Evolutionary conservation across 495 filamentous ascomycete species (phyloP), one percentile per base, ranked within the genome.

Genomic region (Aeminium ludgeri): DNA sequence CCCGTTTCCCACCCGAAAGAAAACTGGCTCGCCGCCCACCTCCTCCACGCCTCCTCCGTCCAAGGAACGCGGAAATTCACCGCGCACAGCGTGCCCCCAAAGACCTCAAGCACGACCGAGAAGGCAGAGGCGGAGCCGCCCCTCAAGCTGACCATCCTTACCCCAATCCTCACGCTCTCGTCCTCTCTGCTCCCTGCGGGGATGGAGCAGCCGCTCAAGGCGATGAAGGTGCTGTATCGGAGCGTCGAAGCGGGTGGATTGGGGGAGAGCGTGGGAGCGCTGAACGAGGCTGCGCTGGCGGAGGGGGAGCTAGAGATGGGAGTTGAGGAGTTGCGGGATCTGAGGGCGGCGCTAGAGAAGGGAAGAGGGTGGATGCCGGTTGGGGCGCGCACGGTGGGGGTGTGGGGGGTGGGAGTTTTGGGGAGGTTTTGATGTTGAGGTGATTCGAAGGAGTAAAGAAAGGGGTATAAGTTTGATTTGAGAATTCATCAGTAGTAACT

Each of bases 1-100:
- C 11, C 34, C 3, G 40, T 32, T 11, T 40, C 33, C 1, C 54
- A 50, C 36, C 38, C 36, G 30, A 38, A 30, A n/a, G 46, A 59
- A 38, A 55, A 60, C 39, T 62, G 59, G 59, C 45, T 62, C 10
- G 51, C 57, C 6, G 46, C 53, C n/a, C 46, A 45, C 7, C 36
- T 62, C 11, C 42, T 62, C 30, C 35, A 34, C 34, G 46, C 56
- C 15, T 48, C 54, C 18, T 55, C 59, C 20, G 54, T 43, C 35
- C 41, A 46, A 35, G 52, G 54, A 30, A 41, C 57, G 10, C 38
- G 55, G 4, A 57, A 58, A 43, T 56, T 62, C 39, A 27, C 43
- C 32, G 47, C 59, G 35, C 34, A 50, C n/a, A 18, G 1, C n/a
- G n/a, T 28, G 25, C 8, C n/a, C 10, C 2, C 6, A 8, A 4